Evolutionary conservation across 371 early-diverging fungal genomes (phyloP), one percentile per base, ranked within the genome.

Genomic region (Cladochytrium tenue): DNA sequence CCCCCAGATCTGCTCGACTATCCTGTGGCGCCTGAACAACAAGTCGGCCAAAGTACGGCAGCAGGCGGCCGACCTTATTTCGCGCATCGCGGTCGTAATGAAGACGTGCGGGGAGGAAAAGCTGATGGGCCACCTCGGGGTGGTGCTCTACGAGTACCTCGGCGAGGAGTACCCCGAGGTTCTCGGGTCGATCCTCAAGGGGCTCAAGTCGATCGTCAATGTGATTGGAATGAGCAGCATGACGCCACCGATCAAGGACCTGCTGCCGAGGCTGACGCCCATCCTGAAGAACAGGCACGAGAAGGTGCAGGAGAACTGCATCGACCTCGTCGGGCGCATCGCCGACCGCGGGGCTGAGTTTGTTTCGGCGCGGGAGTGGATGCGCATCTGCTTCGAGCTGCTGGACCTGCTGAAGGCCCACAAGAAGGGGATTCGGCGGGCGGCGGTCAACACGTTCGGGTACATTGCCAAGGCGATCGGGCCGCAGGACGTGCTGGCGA

Each of bases 81-180:
- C 95, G 0, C 90, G 93, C 10, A 92, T 97, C 64, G 96, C 97
- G 0, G 89, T 92, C 2, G 96, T 94, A 25, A 92, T 96, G 95
- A 88, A 88, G 70, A 88, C 87, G 0, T 98, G 97, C 74, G 94
- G 94, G 32, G 96, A 96, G 81, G 96, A 96, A 74, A 91, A 93
- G 70, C 73, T 95, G 60, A 91, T 98, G 92, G 88, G 89, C 7
- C 92, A 95, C 60, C 80, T 98, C 31, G 94, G 95, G 58, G 87
- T 91, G 23, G 91, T 95, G 51, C 79, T 98, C 36, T 97, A 93
- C 72, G 97, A 98, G 80, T 95, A 96, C 72, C 84, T 98, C 15
- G 97, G 98, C 71, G 98, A 98, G 81, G 98, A 98, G 76, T 97
- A 95, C 73, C 98, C 98, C 4, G 97, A 96, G 74, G 97, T 97